phyloP scores from a whole-genome alignment of 352 stramenopile species.

The Phytopythium helicoides region DNA sequence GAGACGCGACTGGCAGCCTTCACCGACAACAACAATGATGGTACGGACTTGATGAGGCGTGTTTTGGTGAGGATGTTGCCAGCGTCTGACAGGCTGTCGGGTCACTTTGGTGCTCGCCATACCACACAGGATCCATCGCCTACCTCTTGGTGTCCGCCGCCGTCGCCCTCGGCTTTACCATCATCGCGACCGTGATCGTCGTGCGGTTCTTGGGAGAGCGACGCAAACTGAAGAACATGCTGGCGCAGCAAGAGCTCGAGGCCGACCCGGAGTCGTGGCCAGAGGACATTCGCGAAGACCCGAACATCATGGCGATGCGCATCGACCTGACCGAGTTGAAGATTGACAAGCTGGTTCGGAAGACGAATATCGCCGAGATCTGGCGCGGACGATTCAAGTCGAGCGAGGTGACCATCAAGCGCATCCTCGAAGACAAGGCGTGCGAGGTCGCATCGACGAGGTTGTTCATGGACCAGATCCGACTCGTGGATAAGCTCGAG shows the following conservation, averaged over 20 bases:
- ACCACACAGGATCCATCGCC: background rate
- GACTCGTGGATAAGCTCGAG: conserved; percentile 16
- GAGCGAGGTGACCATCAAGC: conserved; percentile 14
- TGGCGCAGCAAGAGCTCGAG: conserved; percentile 15
- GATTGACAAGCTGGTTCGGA: conserved; percentile 9
- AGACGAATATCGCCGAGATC: conserved; percentile 10
- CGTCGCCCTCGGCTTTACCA: background rate
- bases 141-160: background rate
- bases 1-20: no score
- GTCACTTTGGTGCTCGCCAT: no score
- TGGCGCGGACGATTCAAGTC: conserved; percentile 7
- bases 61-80: no score
- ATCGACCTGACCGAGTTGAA: conserved; percentile 11
- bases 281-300: conserved; percentile 10
- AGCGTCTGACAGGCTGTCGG: no score
- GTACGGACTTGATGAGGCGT: no score
- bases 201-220: conserved; percentile 12
- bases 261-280: conserved; percentile 13
- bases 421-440: conserved; percentile 19
- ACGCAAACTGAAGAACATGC: conserved; percentile 17
- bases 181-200: conserved; percentile 4
- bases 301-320: conserved; percentile 13
- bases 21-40: no score
- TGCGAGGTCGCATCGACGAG: conserved; percentile 15
- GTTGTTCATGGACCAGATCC: conserved; percentile 13